Base-by-base conservation (phyloP, 2,329 filamentous ascomycete species). In the Coniochaeta sp. region DNA sequence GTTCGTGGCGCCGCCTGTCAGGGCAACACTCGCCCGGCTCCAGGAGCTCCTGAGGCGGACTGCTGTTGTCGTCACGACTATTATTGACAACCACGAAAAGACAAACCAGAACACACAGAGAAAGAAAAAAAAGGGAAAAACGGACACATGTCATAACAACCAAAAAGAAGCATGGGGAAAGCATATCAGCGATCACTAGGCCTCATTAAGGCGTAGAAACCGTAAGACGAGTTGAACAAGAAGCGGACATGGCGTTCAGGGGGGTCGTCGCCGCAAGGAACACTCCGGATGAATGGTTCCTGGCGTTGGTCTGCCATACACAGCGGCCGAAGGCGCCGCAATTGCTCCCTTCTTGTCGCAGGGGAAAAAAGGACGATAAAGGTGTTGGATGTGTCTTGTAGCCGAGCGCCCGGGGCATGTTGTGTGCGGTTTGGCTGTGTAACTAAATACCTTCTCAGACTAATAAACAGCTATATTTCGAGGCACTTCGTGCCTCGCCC, bases 401-500 rank as follows among this genome's bases (percentile, higher is more conserved):
- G 47, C 47, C 26, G 17, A 26, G 1, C 26, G 1, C 24, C 47
- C 24, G 16, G 24, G 24, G 22, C 17, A 17, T 52, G 14, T 28
- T 52, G 14, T 28, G 22, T 14, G 47, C 9, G 47, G 24, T 52
- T 28, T 24, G 5, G 47, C 47, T 24, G 47, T 52, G 47, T 52
- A 52, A 52, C 16, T 52, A 52, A 16, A 52, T 28, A 52, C 47
- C 24, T 52, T 52, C 34, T 52, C 47, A 52, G 47, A 52, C 24
- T 52, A 52, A 52, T 52, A 52, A 52, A 52, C 47, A 52, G 47
- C 24, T 52, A 52, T 52, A 52, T 52, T 52, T 16, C 14, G 47
- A 22, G 47, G 22, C 47, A 52, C 47, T 28, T 52, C 47, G 47
- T 52, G 47, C 22, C 47, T 52, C 47, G 26, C 22, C 24, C 1